Percentiles rank a stretch among this genome's conserved stretches.
These are phyloP conservation scores for Fusarium duplospermum DNA, from an alignment of 2,329 filamentous ascomycete species.

Conservation along the genomic window DNA sequence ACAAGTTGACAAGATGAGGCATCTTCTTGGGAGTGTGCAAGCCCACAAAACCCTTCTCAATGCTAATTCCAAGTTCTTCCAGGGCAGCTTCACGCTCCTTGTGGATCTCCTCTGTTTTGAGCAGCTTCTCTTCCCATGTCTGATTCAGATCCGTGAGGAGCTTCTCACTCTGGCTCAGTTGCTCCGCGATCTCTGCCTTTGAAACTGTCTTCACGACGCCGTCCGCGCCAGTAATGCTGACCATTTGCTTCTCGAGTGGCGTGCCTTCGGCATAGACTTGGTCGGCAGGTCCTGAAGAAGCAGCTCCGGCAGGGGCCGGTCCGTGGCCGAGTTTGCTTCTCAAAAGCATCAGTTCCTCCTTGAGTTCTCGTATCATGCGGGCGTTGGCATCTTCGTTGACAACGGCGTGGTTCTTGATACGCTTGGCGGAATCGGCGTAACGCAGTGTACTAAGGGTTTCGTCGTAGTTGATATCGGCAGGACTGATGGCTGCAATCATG, in stretches of 20 bases:
- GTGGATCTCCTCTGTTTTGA: conserved; percentile 96
- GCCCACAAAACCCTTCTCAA: conserved; percentile 97
- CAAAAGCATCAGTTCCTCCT: conserved; percentile 89
- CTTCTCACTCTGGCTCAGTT: conserved; percentile 96
- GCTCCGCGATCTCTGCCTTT: conserved; percentile 97
- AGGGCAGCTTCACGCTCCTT: conserved; percentile 95
- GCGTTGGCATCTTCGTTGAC: conserved; percentile 99
- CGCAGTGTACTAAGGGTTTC: conserved; percentile 95
- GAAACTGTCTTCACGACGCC: conserved; percentile 94
- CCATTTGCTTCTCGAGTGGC: conserved; percentile 93
- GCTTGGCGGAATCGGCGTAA: conserved; percentile 97
- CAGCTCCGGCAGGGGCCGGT: conserved; percentile 53
- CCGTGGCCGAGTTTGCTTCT: conserved; percentile 84
- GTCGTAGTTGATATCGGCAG: conserved; percentile 98
- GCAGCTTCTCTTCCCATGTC: conserved; percentile 97
- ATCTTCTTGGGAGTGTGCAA: conserved; percentile 98
- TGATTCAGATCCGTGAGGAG: conserved; percentile 95
- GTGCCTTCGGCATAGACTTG: conserved; percentile 93
- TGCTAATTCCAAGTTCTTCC: conserved; percentile 97
- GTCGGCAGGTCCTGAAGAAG: conserved; percentile 68
- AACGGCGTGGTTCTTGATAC: conserved; percentile 99
- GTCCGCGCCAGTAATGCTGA: conserved; percentile 89
- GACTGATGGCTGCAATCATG: conserved; percentile 99
- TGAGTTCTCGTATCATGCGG: conserved; percentile 97
- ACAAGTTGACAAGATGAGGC: conserved; percentile 97